Evolutionary conservation across 2,329 filamentous ascomycete genomes (phyloP).

Genomic region (Thyridium curvatum): DNA sequence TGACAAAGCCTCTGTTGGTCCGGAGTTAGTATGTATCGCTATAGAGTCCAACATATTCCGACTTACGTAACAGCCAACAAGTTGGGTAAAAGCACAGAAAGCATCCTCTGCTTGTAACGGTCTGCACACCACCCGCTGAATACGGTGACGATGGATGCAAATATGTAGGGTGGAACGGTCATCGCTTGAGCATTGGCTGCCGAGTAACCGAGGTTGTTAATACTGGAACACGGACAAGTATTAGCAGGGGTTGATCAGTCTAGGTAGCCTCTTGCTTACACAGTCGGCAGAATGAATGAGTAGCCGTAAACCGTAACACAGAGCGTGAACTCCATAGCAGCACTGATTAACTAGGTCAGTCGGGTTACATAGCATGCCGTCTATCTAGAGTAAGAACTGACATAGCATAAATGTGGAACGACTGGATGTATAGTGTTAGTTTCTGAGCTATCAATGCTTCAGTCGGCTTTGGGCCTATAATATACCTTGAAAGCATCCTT

Average conservation of each 20-base stretch:
- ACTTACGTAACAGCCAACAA: no score
- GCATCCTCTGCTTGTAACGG: conserved; percentile 4
- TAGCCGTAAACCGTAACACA: not conserved
- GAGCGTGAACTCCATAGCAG: conserved; percentile 1
- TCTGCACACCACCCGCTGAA: not conserved
- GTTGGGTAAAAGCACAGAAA: conserved; percentile 4
- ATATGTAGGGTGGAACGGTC: conserved; percentile 1
- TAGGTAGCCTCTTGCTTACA: no score
- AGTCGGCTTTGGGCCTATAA: not conserved
- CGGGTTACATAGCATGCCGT: no score
- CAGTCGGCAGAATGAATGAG: conserved; percentile 1
- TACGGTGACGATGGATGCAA: not conserved
- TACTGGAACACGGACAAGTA: not conserved
- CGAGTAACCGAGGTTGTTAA: conserved; percentile 1
- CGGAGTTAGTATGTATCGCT: no score
- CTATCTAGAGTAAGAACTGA: no score
- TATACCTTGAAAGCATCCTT: conserved; percentile 3
- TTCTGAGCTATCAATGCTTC: no score
- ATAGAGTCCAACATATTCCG: no score
- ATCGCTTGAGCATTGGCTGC: conserved; percentile 1
- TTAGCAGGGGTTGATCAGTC: no score
- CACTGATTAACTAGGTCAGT: not conserved
- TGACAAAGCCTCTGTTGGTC: conserved; percentile 1
- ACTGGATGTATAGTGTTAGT: no score
- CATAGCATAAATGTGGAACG: no score